These are phyloP conservation scores for Nicotiana attenuata DNA, from an alignment of 257 asterid species.

Conservation along the genomic window DNA sequence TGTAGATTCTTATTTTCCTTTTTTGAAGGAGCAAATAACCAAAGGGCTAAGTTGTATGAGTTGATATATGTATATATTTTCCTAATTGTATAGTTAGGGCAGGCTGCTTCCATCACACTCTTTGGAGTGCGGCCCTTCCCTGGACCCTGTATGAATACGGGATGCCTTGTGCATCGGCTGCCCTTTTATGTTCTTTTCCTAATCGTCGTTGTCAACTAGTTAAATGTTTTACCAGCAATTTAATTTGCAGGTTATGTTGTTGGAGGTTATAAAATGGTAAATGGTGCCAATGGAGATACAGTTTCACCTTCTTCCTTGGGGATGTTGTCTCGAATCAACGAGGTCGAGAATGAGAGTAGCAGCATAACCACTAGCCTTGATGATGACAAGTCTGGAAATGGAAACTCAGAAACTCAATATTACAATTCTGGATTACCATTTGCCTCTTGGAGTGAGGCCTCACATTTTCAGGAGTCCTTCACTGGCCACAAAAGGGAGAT, in stretches of 20 bases:
- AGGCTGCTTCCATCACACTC: too few species aligned
- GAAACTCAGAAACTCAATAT: slow-evolving; percentile 26
- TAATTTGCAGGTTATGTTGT: slow-evolving; percentile 41
- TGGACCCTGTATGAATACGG: too few species aligned
- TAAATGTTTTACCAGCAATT: slow-evolving; percentile 11
- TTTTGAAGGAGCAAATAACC: too few species aligned
- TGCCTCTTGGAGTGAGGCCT: slow-evolving; percentile 51
- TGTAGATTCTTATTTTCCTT: too few species aligned
- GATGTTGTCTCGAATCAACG: slow-evolving; percentile 46
- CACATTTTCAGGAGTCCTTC: slow-evolving; percentile 41
- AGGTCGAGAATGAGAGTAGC: slow-evolving; percentile 36
- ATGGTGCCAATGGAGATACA: slow-evolving; percentile 24
- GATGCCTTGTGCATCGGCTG: too few species aligned
- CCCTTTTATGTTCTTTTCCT: too few species aligned
- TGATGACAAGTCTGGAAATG: slow-evolving; percentile 26
- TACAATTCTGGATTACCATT: slow-evolving; percentile 37
- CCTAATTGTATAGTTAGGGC: too few species aligned
- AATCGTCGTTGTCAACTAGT: neutral
- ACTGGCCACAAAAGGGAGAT: slow-evolving; percentile 48
- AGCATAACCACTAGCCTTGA: slow-evolving; percentile 7
- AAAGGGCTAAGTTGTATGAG: too few species aligned
- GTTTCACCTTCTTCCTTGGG: slow-evolving; percentile 44
- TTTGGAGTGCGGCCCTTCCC: too few species aligned
- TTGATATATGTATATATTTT: too few species aligned
- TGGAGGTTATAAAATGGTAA: slow-evolving; percentile 28